phyloP scores from a whole-genome alignment of 139 green algal species.

The Marvania coccoides region DNA sequence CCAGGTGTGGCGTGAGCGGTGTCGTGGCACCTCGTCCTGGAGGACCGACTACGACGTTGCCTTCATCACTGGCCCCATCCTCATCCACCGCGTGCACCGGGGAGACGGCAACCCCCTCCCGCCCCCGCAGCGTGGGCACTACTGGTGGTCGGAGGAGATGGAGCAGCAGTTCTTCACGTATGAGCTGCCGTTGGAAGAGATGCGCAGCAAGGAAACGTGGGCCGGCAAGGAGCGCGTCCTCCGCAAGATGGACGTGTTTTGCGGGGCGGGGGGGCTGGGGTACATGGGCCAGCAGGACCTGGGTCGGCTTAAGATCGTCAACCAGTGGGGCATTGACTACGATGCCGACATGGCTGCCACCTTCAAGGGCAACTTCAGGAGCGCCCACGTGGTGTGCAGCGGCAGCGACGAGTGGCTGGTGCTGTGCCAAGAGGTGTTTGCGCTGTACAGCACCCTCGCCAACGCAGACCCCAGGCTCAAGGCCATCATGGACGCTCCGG shows the following conservation, averaged over 20 bases:
- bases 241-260: conserved; percentile 22
- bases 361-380: conserved; percentile 47
- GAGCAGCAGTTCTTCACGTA: conserved; percentile 32
- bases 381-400: conserved; percentile 13
- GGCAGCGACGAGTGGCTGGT: conserved; percentile 33
- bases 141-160: conserved; percentile 24
- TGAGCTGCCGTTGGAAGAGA: neutral
- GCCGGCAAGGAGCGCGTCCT: neutral
- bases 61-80: neutral
- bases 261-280: conserved; percentile 14
- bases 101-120: no score
- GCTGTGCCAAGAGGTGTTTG: conserved; percentile 23
- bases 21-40: neutral
- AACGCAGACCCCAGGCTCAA: neutral
- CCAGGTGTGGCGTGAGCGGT: conserved; percentile 1
- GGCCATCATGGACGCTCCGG: neutral
- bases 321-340: conserved; percentile 45
- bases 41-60: neutral
- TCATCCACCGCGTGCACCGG: neutral
- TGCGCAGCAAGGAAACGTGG: neutral
- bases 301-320: conserved; percentile 27
- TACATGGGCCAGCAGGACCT: conserved; percentile 13
- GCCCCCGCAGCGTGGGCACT: neutral
- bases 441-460: neutral
- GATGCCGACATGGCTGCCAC: conserved; percentile 18